These are phyloP conservation scores for Candida nanaspora DNA, from an alignment of 805 yeast genomes.

Conservation along the genomic window DNA sequence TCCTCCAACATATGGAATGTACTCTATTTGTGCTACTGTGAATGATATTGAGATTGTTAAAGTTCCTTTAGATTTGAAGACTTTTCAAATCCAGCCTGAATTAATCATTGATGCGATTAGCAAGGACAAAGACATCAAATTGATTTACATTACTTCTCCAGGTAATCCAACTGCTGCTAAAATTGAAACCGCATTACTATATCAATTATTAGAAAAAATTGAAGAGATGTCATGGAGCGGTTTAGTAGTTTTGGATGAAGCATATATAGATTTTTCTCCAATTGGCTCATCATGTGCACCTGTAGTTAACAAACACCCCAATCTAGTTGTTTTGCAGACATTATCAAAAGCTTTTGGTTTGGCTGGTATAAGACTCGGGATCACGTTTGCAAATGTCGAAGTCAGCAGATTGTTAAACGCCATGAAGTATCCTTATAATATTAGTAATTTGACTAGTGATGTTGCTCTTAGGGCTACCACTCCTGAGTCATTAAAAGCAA, in stretches of 20 bases:
- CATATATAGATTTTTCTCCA: slow-evolving; percentile 81
- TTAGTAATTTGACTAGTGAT: slow-evolving; percentile 71
- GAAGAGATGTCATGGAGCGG: slow-evolving; percentile 56
- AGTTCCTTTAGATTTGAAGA: slow-evolving; percentile 63
- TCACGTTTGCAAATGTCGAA: slow-evolving; percentile 57
- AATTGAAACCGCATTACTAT: slow-evolving; percentile 42
- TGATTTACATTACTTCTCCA: slow-evolving; percentile 86
- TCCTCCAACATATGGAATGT: slow-evolving; percentile 99
- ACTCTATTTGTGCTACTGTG: slow-evolving; percentile 80
- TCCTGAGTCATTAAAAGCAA: slow-evolving; percentile 44
- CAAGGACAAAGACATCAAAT: slow-evolving; percentile 57
- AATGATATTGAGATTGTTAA: slow-evolving; percentile 77
- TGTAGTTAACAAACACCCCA: slow-evolving; percentile 73
- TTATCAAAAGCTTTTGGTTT: slow-evolving; percentile 92
- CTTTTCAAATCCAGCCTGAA: slow-evolving; percentile 57
- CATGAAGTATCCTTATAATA: slow-evolving; percentile 94
- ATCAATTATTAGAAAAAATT: slow-evolving; percentile 32
- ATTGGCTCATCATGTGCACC: slow-evolving; percentile 66
- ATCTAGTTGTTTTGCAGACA: slow-evolving; percentile 85
- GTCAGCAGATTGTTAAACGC: slow-evolving; percentile 69
- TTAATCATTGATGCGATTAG: slow-evolving; percentile 44
- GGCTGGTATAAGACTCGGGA: slow-evolving; percentile 89
- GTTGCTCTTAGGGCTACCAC: slow-evolving; percentile 71
- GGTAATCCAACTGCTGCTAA: slow-evolving; percentile 91
- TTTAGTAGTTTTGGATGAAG: slow-evolving; percentile 85